Percentiles rank a stretch among this genome's conserved stretches.
These are phyloP conservation scores for Fennellomyces sp. DNA, from an alignment of 371 early-diverging fungal genomes.

Conservation along the genomic window DNA sequence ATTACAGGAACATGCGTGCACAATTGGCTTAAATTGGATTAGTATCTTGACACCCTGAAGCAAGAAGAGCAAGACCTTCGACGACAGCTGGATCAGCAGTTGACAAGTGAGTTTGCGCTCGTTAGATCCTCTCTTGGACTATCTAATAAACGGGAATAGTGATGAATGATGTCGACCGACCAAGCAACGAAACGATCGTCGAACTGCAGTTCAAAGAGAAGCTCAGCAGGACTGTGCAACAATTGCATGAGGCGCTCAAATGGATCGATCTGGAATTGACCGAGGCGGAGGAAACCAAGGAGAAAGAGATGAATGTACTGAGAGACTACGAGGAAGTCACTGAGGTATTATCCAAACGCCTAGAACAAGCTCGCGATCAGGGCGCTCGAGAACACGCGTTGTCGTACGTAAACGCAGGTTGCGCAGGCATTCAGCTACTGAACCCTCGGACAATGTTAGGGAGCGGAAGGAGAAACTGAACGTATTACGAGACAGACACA, in stretches of 20 bases:
- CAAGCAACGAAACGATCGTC: slow-evolving; percentile 10
- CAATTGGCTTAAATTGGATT: not conserved
- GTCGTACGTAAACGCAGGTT: not conserved
- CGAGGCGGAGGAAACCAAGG: slow-evolving; percentile 1
- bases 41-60: slow-evolving; percentile 8
- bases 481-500: slow-evolving; percentile 12
- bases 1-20: no score
- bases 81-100: slow-evolving; percentile 11
- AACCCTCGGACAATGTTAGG: not conserved
- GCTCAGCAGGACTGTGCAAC: slow-evolving; percentile 13
- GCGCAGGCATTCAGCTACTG: not conserved
- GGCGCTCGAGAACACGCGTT: not conserved
- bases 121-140: no score
- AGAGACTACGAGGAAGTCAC: slow-evolving; percentile 26
- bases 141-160: not conserved
- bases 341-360: slow-evolving; percentile 11
- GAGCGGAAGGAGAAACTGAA: slow-evolving; percentile 8
- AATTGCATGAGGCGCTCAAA: slow-evolving; percentile 14
- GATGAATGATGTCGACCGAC: not conserved
- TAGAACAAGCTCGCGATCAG: slow-evolving; percentile 14
- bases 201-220: slow-evolving; percentile 33
- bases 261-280: slow-evolving; percentile 19
- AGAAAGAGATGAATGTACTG: slow-evolving; percentile 18
- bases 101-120: slow-evolving; percentile 4
- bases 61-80: slow-evolving; percentile 15